phyloP scores from a whole-genome alignment of 2,329 filamentous ascomycete species.

The Ceratocystis eucalypticola region DNA sequence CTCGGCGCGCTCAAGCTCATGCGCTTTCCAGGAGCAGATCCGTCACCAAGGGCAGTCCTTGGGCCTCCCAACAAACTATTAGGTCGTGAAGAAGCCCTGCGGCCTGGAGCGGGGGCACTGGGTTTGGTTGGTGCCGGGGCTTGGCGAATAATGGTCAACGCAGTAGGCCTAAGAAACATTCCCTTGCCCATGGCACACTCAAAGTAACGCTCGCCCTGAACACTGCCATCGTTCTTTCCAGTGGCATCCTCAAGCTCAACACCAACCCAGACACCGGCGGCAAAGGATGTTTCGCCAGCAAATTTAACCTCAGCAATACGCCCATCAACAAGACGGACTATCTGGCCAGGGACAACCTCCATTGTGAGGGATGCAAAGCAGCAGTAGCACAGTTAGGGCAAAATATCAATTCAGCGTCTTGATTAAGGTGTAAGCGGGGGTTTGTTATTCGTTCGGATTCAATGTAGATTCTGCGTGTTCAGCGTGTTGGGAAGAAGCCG shows the following conservation, averaged over 20 bases:
- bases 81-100: conserved; percentile 33
- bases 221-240: conserved; percentile 89
- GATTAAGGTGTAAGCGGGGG: too few species aligned
- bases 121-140: conserved; percentile 30
- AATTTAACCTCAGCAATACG: conserved; percentile 68
- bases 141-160: conserved; percentile 47
- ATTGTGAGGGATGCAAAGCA: not conserved
- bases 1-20: conserved; percentile 60
- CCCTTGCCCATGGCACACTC: conserved; percentile 61
- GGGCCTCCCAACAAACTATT: conserved; percentile 31
- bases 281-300: conserved; percentile 66
- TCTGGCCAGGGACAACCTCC: conserved; percentile 44
- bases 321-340: conserved; percentile 61
- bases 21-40: conserved; percentile 24
- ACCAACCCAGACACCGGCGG: conserved; percentile 71
- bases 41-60: conserved; percentile 24
- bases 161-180: conserved; percentile 73
- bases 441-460: too few species aligned
- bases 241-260: conserved; percentile 69
- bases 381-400: too few species aligned
- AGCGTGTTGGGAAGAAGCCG: not conserved
- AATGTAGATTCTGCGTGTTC: too few species aligned
- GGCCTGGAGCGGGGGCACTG: conserved; percentile 24
- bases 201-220: conserved; percentile 80
- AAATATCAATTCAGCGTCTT: not conserved